Conservation (phyloP, 2,329 filamentous ascomycete species). For the Fusarium bulbicola region DNA sequence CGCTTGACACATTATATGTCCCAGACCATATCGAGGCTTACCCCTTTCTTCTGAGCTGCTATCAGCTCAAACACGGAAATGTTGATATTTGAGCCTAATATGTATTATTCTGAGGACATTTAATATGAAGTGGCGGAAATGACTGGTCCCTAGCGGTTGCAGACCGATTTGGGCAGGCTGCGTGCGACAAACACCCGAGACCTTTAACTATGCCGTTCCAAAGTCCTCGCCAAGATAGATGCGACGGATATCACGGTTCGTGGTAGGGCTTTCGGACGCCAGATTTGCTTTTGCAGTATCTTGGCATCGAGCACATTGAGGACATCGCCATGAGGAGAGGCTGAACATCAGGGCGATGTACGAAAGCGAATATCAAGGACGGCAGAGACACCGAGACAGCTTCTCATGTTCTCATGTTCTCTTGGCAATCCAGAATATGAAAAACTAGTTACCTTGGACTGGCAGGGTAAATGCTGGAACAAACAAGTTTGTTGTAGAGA, state of each 20-base stretch:
- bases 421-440: background rate
- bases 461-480: background rate
- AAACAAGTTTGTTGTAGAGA: background rate
- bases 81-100: background rate
- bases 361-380: background rate
- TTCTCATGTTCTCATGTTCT: no score
- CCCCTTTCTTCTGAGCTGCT: background rate
- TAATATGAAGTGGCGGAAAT: constrained; percentile 20
- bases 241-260: background rate
- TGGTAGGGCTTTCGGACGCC: background rate
- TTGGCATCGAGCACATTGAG: background rate
- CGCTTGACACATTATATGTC: background rate
- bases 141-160: background rate
- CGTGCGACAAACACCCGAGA: background rate
- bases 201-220: background rate
- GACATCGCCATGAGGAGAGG: background rate
- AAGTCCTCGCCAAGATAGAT: background rate
- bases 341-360: background rate
- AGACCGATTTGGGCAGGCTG: background rate
- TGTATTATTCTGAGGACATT: constrained; percentile 4
- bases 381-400: background rate
- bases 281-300: background rate
- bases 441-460: background rate
- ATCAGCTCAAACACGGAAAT: background rate
- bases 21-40: background rate